Base-by-base conservation (phyloP, 1,139 yeast species). In the Ogataea hybrid region DNA sequence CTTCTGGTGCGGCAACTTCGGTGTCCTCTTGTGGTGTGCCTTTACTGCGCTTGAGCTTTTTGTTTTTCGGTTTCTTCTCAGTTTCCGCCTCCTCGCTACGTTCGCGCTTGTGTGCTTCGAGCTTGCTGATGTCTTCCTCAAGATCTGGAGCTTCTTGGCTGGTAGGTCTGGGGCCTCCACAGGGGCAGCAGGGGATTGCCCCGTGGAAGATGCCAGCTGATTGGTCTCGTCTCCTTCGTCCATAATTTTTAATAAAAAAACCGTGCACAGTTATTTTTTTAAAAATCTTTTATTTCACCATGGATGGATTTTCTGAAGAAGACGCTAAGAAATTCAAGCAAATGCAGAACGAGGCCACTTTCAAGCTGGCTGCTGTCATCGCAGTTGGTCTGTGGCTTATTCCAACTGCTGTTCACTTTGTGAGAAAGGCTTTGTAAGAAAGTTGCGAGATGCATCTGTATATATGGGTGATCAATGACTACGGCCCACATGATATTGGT, bases 381-480 rank as follows among this genome's bases (percentile, higher is more conserved):
- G 95, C 94, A 43, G 82, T 83, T 50, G 82, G 85, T 31, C 75
- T 89, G 58, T 89, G 96, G 96, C 52, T 57, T 17, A 69, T 85
- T 43, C 90, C 90, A 53, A 72, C 83, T 43, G 66, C 79, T 44
- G 69, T 73, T 69, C 83, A 82, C 60, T 80, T 73, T 52, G 62
- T 78, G 56, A 79, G 70, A 64, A 82, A 70, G 62, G 81, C 81
- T 60, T 68, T 81, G 55, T 74, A 63, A 58, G 58, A 41, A 42
- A 27, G 23, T 14, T 23, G 12, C 6, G 15, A 28, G 25, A n/a
- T 31, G 35, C 33, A 35, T 35, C 21, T 35, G 39, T 35, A 35
- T 22, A 37, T 37, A 37, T 31, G 41, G 35, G 23, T 27, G 35
- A 32, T 23, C 12, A 32, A 12, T 16, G 35, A 14, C n/a, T 15